Evolutionary conservation across 2,329 filamentous ascomycete genomes (phyloP), one percentile per base, ranked within the genome.

Genomic region (Apiospora saccharicola): DNA sequence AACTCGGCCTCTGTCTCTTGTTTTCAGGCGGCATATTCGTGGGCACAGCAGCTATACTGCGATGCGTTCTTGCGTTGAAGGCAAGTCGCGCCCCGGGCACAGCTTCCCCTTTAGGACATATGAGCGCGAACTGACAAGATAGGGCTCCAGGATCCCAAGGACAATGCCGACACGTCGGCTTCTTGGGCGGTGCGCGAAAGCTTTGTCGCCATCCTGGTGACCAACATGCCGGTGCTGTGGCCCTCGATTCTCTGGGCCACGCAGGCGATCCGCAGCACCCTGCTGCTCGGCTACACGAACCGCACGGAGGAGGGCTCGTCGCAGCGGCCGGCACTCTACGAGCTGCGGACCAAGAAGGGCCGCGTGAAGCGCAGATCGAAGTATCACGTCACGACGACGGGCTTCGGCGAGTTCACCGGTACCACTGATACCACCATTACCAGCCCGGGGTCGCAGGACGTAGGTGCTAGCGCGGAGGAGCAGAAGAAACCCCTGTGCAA

Each of bases 111-210:
- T 34, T 30, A 30, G 72, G 53, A 47, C 8, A 13, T 5, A n/a
- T 13, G 19, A 69, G 3, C 22, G 22, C 24, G 26, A 13, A 53
- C 47, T 64, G 22, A 41, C 64, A 43, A 13, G 12, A 16, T 43
- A 30, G 24, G 51, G 3, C 41, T 16, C 24, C 47, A 85, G 84
- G 81, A 85, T 51, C 81, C 83, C 1, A 72, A 82, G 19, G 81
- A 85, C 53, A 83, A 83, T 16, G 81, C 83, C 1, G 80, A 82
- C 34, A 78, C 83, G 5, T 83, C 84, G 8, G 83, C 82, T 3
- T 81, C 80, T 1, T 86, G 83, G 84, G 83, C 81, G 6, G 80
- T 83, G 8, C 81, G 84, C 13, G 85, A 86, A 67, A 83, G 83
- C 6, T 86, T 86, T 68, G 82, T 85, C 34, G 84, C 84, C 4